phyloP scores from a whole-genome alignment of 202 grass and related monocot species.

The Hordeum pubiflorum region DNA sequence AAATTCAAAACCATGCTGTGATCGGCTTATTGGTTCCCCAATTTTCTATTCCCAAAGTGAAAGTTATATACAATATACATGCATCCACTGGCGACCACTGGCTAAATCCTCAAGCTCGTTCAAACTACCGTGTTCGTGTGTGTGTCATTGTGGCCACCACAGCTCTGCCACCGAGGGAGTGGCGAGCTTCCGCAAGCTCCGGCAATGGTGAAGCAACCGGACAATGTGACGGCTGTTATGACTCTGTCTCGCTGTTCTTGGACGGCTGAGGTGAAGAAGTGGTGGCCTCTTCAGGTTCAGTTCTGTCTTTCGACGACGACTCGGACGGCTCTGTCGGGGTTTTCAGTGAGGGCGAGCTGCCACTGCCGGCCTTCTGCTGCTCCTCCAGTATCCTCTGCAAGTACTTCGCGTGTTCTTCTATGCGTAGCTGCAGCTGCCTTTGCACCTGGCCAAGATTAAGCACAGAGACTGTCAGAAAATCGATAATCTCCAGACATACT shows the following conservation, averaged over 20 bases:
- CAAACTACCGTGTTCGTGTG: background rate
- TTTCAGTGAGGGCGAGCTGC: conserved; percentile 31
- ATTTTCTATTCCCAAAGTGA: background rate
- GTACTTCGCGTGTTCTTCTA: conserved; percentile 92
- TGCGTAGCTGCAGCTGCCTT: conserved; percentile 67
- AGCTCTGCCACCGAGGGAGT: conserved; percentile 6
- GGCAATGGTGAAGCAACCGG: background rate
- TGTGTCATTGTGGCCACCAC: background rate
- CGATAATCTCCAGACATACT: background rate
- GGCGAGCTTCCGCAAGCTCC: background rate
- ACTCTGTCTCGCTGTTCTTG: conserved; percentile 27
- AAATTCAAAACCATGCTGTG: background rate
- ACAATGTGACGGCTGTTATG: background rate
- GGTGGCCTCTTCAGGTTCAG: conserved; percentile 3
- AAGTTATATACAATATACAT: background rate
- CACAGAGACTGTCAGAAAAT: conserved; percentile 6
- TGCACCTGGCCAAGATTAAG: conserved; percentile 47
- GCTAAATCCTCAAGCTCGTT: background rate
- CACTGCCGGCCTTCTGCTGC: conserved; percentile 50
- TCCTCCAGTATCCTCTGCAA: conserved; percentile 87
- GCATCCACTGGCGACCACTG: background rate
- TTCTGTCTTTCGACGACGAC: background rate
- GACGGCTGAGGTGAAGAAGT: background rate
- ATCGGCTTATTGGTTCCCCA: background rate
- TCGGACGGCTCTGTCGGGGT: conserved; percentile 17